Conservation (phyloP, 441 rosid genomes). For the Adansonia rubrostipa region DNA sequence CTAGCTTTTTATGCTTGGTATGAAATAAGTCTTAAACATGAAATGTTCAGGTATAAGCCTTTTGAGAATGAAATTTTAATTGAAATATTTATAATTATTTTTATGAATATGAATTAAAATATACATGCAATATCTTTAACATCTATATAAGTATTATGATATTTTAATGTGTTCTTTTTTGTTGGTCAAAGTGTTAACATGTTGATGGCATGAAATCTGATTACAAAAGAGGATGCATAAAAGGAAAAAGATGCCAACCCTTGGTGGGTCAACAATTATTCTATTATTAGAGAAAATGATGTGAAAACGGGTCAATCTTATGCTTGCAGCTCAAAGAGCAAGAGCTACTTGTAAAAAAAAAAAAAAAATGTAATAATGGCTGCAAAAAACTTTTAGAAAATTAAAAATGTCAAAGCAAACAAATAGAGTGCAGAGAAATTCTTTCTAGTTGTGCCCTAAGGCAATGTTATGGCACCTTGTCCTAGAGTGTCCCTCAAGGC, state of each 20-base stretch:
- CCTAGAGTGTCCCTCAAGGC: constrained; percentile 18
- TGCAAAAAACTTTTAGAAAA: not conserved
- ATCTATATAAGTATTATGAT: not conserved
- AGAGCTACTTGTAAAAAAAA: not conserved
- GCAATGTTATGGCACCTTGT: not conserved
- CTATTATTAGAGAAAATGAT: constrained; percentile 22
- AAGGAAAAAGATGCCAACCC: not conserved
- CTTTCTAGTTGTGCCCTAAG: not conserved
- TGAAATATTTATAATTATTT: not conserved
- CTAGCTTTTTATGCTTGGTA: not conserved
- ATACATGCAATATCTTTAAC: not conserved
- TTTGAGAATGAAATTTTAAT: constrained; percentile 2
- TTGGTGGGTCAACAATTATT: not conserved
- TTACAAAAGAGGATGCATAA: not conserved
- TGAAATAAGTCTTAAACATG: not conserved
- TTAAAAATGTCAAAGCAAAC: not conserved
- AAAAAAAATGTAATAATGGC: not conserved
- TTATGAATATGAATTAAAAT: not conserved
- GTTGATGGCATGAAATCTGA: constrained; percentile 1
- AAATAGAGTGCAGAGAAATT: not conserved
- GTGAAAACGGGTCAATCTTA: constrained; percentile 53
- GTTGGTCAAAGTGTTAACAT: not conserved
- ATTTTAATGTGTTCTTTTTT: not conserved
- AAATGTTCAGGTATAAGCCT: constrained; percentile 7
- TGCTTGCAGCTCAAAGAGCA: not conserved